Base-by-base conservation (phyloP, 164 flowering plant species). In the Saururus chinensis region DNA sequence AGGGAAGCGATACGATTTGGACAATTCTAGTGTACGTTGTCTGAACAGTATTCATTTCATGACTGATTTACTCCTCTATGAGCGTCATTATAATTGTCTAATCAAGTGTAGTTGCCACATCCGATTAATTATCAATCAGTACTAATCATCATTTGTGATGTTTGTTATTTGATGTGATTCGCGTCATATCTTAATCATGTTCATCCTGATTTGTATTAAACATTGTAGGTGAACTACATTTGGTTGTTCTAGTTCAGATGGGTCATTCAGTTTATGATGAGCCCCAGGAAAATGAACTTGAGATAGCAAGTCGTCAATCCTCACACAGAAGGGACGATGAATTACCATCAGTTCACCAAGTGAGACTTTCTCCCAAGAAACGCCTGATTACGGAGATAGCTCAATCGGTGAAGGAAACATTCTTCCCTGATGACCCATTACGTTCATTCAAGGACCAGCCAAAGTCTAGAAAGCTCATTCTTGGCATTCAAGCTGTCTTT, bases 401-500 rank as follows among this genome's bases (percentile, higher is more conserved):
- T n/a, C 10, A 61, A 9, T 73, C 73, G 0, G 65, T 84, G 63
- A 83, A 79, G 63, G 93, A 86, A 65, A 86, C 89, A 3, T 78
- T 89, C 70, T 89, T 86, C 40, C 66, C 86, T 0, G 87, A 89
- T 73, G 92, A 83, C 59, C 93, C 96, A 65, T 76, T 85, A 1
- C 84, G 91, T 13, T 71, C 75, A 40, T 89, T 86, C 69, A 86
- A 84, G 77, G 77, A 82, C 63, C 92, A 89, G 67, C 57, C 93
- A 7, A 67, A 35, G 63, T 82, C 81, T 9, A 73, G 68, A 40
- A 86, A 81, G 73, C 49, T 89, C 24, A 30, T 84, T 59, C 79
- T 89, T 13, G 87, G 84, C 12, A 37, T 81, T 22, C 84, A 89
- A 64, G 77, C 91, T 11, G 20, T 84, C 41, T 89, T 89, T 60